Evolutionary conservation across 208 protist species (phyloP).

Genomic region (Crithidia mellificae): DNA sequence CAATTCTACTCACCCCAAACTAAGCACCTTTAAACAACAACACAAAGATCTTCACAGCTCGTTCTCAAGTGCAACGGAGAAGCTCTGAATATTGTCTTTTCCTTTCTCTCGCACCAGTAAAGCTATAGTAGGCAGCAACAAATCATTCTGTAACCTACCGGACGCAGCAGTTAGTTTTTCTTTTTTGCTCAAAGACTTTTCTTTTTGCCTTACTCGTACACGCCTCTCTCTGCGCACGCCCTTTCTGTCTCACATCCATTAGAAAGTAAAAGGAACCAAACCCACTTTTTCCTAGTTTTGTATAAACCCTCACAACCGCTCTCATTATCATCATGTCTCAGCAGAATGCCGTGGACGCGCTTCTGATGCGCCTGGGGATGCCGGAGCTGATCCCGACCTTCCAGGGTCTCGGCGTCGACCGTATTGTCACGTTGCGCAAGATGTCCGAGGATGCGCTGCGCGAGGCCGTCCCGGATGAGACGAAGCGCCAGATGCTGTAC

Average conservation of each 20-base stretch:
- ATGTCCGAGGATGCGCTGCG: conserved; percentile 68
- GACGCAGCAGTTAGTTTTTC: not conserved
- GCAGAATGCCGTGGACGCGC: conserved; percentile 67
- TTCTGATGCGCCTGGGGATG: conserved; percentile 80
- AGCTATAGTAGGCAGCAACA: not conserved
- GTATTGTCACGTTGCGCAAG: conserved; percentile 73
- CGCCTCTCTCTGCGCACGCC: not conserved
- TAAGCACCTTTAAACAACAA: conserved; percentile 15
- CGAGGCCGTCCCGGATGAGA: conserved; percentile 74
- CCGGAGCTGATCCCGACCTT: conserved; percentile 72
- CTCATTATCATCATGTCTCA: conserved; percentile 21
- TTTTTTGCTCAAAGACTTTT: not conserved
- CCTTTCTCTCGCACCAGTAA: not conserved
- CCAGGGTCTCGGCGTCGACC: conserved; percentile 68
- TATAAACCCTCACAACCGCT: not conserved
- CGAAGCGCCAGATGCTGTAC: conserved; percentile 61
- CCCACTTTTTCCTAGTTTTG: not conserved
- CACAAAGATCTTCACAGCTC: conserved; percentile 15
- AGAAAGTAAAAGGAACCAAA: not conserved
- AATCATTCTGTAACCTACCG: not conserved
- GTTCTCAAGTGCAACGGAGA: not conserved
- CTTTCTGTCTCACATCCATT: not conserved
- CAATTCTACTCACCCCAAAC: conserved; percentile 9
- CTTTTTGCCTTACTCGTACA: not conserved
- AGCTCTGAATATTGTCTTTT: not conserved